Evolutionary conservation across 1,139 yeast species (phyloP), one percentile per base, ranked within the genome.

Genomic region (Sugiyamaella japonica): DNA sequence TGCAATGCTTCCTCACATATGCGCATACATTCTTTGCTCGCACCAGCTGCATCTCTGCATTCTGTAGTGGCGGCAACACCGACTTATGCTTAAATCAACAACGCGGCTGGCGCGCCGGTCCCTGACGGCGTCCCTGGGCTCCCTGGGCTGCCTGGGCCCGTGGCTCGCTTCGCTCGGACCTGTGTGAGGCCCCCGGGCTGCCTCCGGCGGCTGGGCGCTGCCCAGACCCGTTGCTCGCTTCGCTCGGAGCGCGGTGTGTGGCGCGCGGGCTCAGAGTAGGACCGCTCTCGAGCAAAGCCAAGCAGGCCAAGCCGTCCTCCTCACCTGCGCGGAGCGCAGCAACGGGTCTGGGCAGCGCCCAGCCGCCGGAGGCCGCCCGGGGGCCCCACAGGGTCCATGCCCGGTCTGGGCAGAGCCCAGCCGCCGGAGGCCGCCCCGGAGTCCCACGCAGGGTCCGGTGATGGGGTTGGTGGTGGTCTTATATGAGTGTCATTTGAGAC

Each of bases 31-130:
- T 40, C 44, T 40, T 40, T 16, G 31, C 32, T 29, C 9, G 32
- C n/a, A 29, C 10, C 10, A 29, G n/a, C 34, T 29, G 34, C 34
- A 20, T 20, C 25, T 20, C 25, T 40, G 44, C 44, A 25, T 23
- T 10, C 44, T 23, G 44, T 40, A 20, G 31, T 29, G 44, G 15
- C 44, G 28, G 44, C 28, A 40, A 40, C 44, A 29, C n/a, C 25
- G 25, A 3, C 5, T 20, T 20, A 20, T 20, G 25, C 25, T 20
- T 20, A 20, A 20, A 20, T 20, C 25, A 20, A 20, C 25, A 20
- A 20, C 6, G 25, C 25, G n/a, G n/a, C 25, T 20, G n/a, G 34
- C 34, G 34, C 34, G 34, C 34, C 8, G n/a, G n/a, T 12, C 34
- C n/a, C 10, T 9, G n/a, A 29, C 9, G 3, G n/a, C 9, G 34